Base-by-base conservation (phyloP, 1,284 basidiomycete species). In the Ceratobasidium sp. region DNA sequence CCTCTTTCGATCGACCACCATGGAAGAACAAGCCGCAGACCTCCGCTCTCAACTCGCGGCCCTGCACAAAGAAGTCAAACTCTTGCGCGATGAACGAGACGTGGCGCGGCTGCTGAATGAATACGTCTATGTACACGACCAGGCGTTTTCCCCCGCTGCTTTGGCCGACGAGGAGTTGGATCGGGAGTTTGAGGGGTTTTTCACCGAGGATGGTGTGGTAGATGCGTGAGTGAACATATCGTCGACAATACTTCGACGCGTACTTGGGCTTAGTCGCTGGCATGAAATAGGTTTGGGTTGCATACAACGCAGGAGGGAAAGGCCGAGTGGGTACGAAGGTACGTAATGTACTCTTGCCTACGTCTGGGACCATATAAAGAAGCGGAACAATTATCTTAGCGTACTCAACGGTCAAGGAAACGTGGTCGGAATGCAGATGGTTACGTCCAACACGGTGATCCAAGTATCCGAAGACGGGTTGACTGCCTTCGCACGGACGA, bases 241-340 rank as follows among this genome's bases (percentile, higher is more conserved):
- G 15, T 13, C 10, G 23, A 42, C 20, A 52, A n/a, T 61, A 28
- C 12, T 61, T n/a, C 20, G 17, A 46, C 12, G 13, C 15, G 40
- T 44, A 10, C 3, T 23, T 12, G 48, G 46, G 44, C 12, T 59
- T 33, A 33, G 33, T 33, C 33, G 33, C 4, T 33, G 33, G 33
- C n/a, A n/a, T n/a, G n/a, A n/a, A n/a, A 33, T 4, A 74, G 71
- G 20, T 74, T 74, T 61, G 71, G 71, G 12, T 20, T 74, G 17
- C 61, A 74, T 20, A 64, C 71, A 9, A 74, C 44, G 9, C 42
- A 23, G 26, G 10, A 28, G 17, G 71, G 71, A 26, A 74, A 74
- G 48, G 71, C 71, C 15, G 71, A 64, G 7, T 74, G 71, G 71
- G 61, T 74, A 3, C 59, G 71, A 10, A 74, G 59, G 71, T 65